Percentiles rank a stretch among this genome's conserved stretches.
Evolutionary conservation across 2,329 filamentous ascomycete genomes (phyloP).

Genomic region (Acrodontium crateriforme): DNA sequence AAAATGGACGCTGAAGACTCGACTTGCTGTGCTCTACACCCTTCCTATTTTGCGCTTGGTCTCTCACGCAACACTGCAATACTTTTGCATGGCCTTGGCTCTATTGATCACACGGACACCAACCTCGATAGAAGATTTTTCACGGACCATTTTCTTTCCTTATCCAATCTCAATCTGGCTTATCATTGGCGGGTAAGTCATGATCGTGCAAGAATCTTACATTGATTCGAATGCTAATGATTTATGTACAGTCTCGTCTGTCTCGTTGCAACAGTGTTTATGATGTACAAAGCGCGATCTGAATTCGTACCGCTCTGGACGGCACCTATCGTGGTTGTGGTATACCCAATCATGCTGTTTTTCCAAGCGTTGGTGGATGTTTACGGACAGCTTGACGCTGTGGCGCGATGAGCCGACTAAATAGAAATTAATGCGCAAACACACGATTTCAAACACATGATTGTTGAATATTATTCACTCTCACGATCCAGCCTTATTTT

Average conservation of each 20-base stretch:
- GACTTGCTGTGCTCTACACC: conserved; percentile 6
- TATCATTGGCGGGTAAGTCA: conserved; percentile 6
- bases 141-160: conserved; percentile 8
- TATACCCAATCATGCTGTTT: conserved; percentile 7
- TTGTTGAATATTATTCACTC: no score
- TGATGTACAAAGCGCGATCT: conserved; percentile 7
- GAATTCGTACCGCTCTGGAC: conserved; percentile 10
- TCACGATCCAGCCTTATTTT: no score
- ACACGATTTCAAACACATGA: no score
- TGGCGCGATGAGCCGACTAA: conserved; percentile 1
- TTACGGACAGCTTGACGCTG: conserved; percentile 7
- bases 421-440: no score
- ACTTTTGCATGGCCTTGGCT: conserved; percentile 8
- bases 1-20: conserved; percentile 7
- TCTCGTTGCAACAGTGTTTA: conserved; percentile 6
- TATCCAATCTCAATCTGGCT: conserved; percentile 9
- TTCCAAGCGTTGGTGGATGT: conserved; percentile 7
- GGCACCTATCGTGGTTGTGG: conserved; percentile 4
- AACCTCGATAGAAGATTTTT: conserved; percentile 7
- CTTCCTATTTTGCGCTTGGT: conserved; percentile 5
- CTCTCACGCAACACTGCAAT: conserved; percentile 10
- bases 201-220: no score
- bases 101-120: conserved; percentile 9
- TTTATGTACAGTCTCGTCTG: conserved; percentile 5
- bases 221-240: no score